A percentile compares a stretch with the other conserved stretches of the same genome.
These are phyloP conservation scores for Stropharia rugosoannulata DNA, from an alignment of 768 basidiomycete species.

Conservation along the genomic window DNA sequence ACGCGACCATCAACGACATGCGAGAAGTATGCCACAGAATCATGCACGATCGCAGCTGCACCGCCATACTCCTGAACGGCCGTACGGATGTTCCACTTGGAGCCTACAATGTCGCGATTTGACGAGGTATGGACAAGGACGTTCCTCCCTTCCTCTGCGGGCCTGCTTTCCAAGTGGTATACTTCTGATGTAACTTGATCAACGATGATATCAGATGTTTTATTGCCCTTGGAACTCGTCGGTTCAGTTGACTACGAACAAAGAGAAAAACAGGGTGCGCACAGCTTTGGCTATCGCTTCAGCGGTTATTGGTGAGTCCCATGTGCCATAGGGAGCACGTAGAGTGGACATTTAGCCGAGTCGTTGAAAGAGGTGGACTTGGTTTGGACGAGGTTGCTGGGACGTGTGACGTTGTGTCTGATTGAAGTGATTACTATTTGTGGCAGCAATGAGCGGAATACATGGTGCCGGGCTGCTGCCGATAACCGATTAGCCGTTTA, in stretches of 20 bases:
- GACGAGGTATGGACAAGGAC: conserved; percentile 55
- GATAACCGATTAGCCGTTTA: too few species aligned
- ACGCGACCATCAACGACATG: conserved; percentile 52
- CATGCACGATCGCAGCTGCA: conserved; percentile 51
- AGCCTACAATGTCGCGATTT: conserved; percentile 50
- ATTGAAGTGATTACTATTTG: too few species aligned
- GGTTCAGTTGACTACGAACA: not conserved
- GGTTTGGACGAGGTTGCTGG: too few species aligned
- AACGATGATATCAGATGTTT: conserved; percentile 45
- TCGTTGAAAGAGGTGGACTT: too few species aligned
- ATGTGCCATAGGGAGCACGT: conserved; percentile 4
- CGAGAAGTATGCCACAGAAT: conserved; percentile 57
- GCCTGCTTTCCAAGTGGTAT: conserved; percentile 62
- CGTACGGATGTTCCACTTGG: conserved; percentile 58
- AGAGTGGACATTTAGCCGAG: too few species aligned
- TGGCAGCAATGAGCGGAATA: too few species aligned
- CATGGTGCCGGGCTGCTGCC: too few species aligned
- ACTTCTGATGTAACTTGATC: conserved; percentile 56
- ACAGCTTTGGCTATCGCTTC: conserved; percentile 4
- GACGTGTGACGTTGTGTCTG: too few species aligned
- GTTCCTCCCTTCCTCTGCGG: conserved; percentile 48
- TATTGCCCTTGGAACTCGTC: conserved; percentile 29
- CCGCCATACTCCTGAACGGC: conserved; percentile 77
- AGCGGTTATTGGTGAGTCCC: not conserved
- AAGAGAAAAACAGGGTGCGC: not conserved